Conservation (phyloP, 2,329 filamentous ascomycete species). For the Botryotinia globosa region DNA sequence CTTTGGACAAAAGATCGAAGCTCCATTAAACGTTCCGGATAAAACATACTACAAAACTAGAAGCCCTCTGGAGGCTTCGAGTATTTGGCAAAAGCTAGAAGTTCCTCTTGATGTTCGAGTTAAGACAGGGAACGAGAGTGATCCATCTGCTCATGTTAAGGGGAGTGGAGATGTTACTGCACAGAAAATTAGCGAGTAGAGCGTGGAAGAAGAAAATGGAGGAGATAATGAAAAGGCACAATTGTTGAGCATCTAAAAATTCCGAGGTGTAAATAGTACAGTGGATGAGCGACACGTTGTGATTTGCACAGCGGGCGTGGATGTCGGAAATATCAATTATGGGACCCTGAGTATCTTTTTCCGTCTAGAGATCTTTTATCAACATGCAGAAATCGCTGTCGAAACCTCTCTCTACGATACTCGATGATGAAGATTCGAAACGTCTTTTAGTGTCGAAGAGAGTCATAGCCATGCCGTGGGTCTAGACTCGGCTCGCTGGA, state of each 20-base stretch:
- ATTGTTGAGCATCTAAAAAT: not conserved
- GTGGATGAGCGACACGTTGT: not conserved
- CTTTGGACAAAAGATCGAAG: not conserved
- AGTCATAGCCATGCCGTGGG: not conserved
- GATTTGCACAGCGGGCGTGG: not conserved
- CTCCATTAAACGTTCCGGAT: not conserved
- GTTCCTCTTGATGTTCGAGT: not conserved
- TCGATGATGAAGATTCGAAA: not conserved
- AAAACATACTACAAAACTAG: not conserved
- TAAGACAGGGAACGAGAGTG: not conserved
- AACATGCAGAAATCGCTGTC: no score
- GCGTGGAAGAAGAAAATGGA: not conserved
- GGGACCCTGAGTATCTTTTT: no score
- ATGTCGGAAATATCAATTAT: not conserved
- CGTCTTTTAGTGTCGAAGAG: not conserved
- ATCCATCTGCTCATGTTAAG: not conserved
- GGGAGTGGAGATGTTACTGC: not conserved
- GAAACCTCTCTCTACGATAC: no score
- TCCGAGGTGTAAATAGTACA: not conserved
- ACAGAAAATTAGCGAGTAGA: not conserved
- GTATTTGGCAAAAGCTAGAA: not conserved
- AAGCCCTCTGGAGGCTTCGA: not conserved
- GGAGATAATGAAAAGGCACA: not conserved
- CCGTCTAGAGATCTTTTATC: no score
- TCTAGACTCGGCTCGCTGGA: not conserved